These are phyloP conservation scores for Prunus persica DNA, from an alignment of 306 rosid species.

Conservation along the genomic window Prunus_persica_NCBIv2 NC_034014.1:5007501-5008000, in stretches of 20 bases:
- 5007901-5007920: not conserved
- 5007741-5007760: slow-evolving; percentile 21
- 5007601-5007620: slow-evolving; percentile 27
- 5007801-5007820: slow-evolving; percentile 24
- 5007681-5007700: slow-evolving; percentile 10
- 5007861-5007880: not conserved
- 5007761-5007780: slow-evolving; percentile 30
- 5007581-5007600: slow-evolving; percentile 32
- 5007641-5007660: slow-evolving; percentile 26
- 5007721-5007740: slow-evolving; percentile 31
- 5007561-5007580: slow-evolving; percentile 32
- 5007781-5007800: slow-evolving; percentile 34
- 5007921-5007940: not conserved
- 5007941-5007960: not conserved
- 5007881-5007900: not conserved
- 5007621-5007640: slow-evolving; percentile 28
- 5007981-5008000: not conserved
- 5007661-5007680: slow-evolving; percentile 12
- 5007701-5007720: slow-evolving; percentile 23
- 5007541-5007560: slow-evolving; percentile 25
- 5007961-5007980: too few species aligned
- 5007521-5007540: slow-evolving; percentile 30
- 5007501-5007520: slow-evolving; percentile 32
- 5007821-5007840: slow-evolving; percentile 25
- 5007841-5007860: not conserved